phyloP scores from a whole-genome alignment of 1,284 basidiomycete genomes.

The Boletus sp. region DNA sequence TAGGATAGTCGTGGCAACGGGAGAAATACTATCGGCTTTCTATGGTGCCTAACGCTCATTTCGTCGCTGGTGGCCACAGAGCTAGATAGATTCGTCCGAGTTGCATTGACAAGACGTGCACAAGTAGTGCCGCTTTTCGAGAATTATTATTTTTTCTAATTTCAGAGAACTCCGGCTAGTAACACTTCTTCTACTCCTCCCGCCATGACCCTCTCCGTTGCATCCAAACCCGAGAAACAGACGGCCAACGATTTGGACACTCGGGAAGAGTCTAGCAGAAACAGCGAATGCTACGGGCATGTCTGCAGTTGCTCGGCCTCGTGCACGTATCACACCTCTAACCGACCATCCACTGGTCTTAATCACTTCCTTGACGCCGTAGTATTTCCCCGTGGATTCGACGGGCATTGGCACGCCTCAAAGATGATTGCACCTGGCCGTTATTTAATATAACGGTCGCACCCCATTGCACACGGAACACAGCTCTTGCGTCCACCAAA shows the following conservation, averaged over 20 bases:
- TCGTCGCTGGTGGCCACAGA: background rate
- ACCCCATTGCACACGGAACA: constrained; percentile 15
- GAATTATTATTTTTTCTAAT: constrained; percentile 33
- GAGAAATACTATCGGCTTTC: background rate
- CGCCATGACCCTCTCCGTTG: constrained; percentile 21
- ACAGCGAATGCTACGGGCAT: background rate
- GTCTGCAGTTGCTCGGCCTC: background rate
- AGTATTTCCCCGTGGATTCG: constrained; percentile 2
- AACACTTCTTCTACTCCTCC: constrained; percentile 31
- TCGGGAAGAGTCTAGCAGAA: constrained; percentile 6
- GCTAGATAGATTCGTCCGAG: constrained; percentile 10
- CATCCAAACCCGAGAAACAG: constrained; percentile 10
- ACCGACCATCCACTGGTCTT: constrained; percentile 1
- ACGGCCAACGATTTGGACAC: background rate
- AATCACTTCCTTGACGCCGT: constrained; percentile 1
- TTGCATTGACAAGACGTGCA: background rate
- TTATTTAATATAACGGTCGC: constrained; percentile 29
- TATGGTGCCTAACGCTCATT: background rate
- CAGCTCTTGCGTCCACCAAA: constrained; percentile 23
- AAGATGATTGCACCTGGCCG: constrained; percentile 10
- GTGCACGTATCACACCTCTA: constrained; percentile 12
- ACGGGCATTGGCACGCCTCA: constrained; percentile 5
- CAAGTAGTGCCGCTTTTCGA: constrained; percentile 20
- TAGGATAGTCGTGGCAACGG: background rate
- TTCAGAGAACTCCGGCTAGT: constrained; percentile 31